These are phyloP conservation scores for Penicillium odoratum DNA, from an alignment of 495 filamentous ascomycete species.

Conservation along the genomic window DNA sequence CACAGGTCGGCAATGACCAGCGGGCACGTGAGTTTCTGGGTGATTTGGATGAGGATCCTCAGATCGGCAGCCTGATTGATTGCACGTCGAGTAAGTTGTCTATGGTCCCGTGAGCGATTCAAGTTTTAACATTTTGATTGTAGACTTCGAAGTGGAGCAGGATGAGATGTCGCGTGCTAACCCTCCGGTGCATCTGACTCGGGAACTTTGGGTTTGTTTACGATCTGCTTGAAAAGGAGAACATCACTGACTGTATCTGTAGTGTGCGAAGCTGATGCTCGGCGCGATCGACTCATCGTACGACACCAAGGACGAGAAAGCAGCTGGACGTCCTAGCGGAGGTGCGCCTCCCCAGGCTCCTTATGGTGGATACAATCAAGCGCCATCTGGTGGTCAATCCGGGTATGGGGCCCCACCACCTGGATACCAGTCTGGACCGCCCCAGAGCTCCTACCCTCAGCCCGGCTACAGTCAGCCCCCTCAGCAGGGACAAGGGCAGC, in stretches of 20 bases:
- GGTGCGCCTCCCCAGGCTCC: slow-evolving; percentile 24
- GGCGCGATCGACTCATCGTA: slow-evolving; percentile 68
- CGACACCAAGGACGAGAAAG: slow-evolving; percentile 64
- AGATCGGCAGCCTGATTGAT: slow-evolving; percentile 63
- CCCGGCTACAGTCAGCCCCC: slow-evolving; percentile 17
- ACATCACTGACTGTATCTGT: slow-evolving; percentile 7
- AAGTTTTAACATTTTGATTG: slow-evolving; percentile 5
- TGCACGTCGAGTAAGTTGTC: slow-evolving; percentile 67
- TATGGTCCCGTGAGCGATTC: not conserved
- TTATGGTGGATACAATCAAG: slow-evolving; percentile 36
- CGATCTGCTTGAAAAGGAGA: not conserved
- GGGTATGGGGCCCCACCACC: slow-evolving; percentile 13
- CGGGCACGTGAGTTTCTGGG: slow-evolving; percentile 63
- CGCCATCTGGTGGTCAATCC: slow-evolving; percentile 13
- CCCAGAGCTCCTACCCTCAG: slow-evolving; percentile 18
- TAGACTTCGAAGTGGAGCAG: slow-evolving; percentile 66
- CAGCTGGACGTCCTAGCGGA: slow-evolving; percentile 24
- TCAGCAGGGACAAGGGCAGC: slow-evolving; percentile 8
- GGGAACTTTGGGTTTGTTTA: slow-evolving; percentile 60
- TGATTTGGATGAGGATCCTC: slow-evolving; percentile 62
- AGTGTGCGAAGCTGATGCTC: slow-evolving; percentile 69
- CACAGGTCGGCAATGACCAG: slow-evolving; percentile 70
- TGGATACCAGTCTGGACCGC: slow-evolving; percentile 22
- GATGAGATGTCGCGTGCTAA: slow-evolving; percentile 60
- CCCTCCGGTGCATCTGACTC: slow-evolving; percentile 59